Evolutionary conservation across 257 asterid species (phyloP).

Genomic region (Solanum chilense): DNA sequence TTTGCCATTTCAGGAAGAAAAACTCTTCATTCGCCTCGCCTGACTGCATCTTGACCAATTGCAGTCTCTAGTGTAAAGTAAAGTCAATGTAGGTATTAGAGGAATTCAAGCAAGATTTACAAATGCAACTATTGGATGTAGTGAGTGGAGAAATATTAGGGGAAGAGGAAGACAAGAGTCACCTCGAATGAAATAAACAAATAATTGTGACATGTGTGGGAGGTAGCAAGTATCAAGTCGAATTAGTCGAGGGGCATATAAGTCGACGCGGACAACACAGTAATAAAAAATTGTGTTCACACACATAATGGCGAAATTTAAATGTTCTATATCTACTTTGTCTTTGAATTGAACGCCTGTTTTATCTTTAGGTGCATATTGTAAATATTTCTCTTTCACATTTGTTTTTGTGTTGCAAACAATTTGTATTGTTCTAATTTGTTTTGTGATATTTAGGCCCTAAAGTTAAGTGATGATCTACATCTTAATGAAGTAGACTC

Average conservation of each 20-base stretch:
- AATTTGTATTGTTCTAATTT: slow-evolving; percentile 8
- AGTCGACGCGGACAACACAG: background rate
- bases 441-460: slow-evolving; percentile 38
- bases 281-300: background rate
- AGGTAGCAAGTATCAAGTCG: background rate
- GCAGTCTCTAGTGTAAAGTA: background rate
- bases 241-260: background rate
- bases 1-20: background rate
- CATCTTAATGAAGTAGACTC: slow-evolving; percentile 92
- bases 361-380: background rate
- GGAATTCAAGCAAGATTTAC: background rate
- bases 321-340: background rate
- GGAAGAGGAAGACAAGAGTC: background rate
- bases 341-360: background rate
- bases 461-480: slow-evolving; percentile 89
- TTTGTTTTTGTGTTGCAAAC: background rate
- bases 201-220: background rate
- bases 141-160: background rate
- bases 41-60: background rate
- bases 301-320: background rate
- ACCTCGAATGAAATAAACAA: background rate
- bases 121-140: background rate
- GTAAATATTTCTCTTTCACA: background rate
- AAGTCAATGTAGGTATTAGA: background rate
- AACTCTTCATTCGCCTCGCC: background rate